Evolutionary conservation across 192 early-diverging fungal species (phyloP).

Genomic region (Coemansia sp.): DNA sequence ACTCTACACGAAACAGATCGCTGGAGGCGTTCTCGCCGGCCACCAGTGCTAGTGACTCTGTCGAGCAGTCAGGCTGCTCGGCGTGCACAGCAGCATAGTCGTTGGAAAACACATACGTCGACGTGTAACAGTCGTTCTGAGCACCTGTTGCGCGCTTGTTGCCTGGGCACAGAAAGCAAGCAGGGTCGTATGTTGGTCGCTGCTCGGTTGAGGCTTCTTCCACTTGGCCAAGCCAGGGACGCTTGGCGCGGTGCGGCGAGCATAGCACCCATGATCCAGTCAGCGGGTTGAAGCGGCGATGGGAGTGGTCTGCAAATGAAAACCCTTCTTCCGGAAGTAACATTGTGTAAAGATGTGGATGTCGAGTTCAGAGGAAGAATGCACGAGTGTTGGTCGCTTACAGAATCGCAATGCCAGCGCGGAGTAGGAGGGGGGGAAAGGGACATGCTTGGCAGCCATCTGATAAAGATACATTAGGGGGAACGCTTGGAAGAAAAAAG

Average conservation of each 20-base stretch:
- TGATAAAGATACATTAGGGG: too few species aligned
- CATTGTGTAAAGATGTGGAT: conserved; percentile 4
- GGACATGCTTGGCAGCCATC: neutral
- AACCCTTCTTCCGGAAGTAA: conserved; percentile 18
- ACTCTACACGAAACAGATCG: conserved; percentile 62
- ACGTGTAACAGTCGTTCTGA: conserved; percentile 74
- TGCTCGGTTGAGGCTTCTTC: conserved; percentile 56
- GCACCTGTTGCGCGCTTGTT: conserved; percentile 78
- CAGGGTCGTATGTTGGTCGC: conserved; percentile 71
- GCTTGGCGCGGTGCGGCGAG: conserved; percentile 91
- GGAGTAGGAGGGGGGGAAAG: neutral
- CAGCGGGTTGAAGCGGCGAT: conserved; percentile 90
- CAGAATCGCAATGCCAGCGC: neutral
- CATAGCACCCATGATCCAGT: conserved; percentile 94
- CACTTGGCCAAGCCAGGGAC: conserved; percentile 88
- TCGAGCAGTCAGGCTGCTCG: conserved; percentile 53
- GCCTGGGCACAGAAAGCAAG: conserved; percentile 86
- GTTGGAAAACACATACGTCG: conserved; percentile 89
- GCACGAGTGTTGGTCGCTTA: neutral
- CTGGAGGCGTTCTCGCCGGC: conserved; percentile 17
- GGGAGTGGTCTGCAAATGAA: conserved; percentile 58
- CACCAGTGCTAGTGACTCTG: conserved; percentile 17
- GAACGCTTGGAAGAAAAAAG: conserved; percentile 8
- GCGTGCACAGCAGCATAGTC: conserved; percentile 88
- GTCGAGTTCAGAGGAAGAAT: neutral